Base-by-base conservation (phyloP, 768 basidiomycete genomes). In the Lenzites betulinus region DNA sequence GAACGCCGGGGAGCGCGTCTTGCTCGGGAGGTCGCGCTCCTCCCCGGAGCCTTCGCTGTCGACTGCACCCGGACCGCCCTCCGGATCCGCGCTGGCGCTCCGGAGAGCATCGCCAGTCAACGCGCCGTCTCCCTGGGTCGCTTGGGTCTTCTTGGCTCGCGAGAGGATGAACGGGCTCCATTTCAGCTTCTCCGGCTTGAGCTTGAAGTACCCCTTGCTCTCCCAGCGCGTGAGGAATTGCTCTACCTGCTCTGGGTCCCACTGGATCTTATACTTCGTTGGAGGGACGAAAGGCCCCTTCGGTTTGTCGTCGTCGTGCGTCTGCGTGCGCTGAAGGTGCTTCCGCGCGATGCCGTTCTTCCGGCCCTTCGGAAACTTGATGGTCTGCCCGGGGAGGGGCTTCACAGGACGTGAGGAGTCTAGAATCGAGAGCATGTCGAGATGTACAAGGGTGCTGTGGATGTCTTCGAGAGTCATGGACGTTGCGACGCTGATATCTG, bases 381-480 rank as follows among this genome's bases (percentile, higher is more conserved):
- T 89, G 9, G 88, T 83, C 66, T 92, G 92, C 3, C 91, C 90
- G 2, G 91, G 90, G 18, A 85, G 83, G 2, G 87, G 89, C 57
- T 81, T 82, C 63, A 83, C 76, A 15, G 80, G 75, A 7, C 85
- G 79, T 20, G 84, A 77, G 18, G 76, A 67, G 59, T 76, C 70
- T 38, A 81, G 78, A 25, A 81, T 75, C 36, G 75, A 78, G 54
- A 99, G 90, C 87, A 95, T 90, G 63, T 81, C 79, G 67, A 89
- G 85, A 47, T 89, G 85, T 3, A 74, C 74, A 28, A 99, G 83
- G 1, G 88, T 90, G 60, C 81, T 79, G 71, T 85, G 87, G 52
- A 94, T 83, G 69, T 99, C 97, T 73, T 96, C 93, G 43, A 88
- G 72, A 2, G 92, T 97, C 87, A 99, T 95, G 1, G 92, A 88